A percentile compares a stretch with the other conserved stretches of the same genome.
Conservation (phyloP, 176 grass and related monocot species). For the Musa itinerans region DNA sequence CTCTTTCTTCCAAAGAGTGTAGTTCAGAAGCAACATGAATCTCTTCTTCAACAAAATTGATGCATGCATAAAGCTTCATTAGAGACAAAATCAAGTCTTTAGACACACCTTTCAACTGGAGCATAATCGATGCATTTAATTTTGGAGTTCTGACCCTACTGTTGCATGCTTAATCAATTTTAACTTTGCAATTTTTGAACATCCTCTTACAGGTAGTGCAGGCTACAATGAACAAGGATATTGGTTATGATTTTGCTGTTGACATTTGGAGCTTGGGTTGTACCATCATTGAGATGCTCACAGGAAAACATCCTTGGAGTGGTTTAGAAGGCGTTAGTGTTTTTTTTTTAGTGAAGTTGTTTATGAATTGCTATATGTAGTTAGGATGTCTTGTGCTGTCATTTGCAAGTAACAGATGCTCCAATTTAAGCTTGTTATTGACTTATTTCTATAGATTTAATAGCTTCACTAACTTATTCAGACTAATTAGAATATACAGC, state of each 20-base stretch:
- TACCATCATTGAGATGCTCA: constrained; percentile 15
- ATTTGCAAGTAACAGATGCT: neutral
- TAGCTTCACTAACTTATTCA: neutral
- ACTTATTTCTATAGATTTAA: neutral
- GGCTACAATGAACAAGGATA: constrained; percentile 16
- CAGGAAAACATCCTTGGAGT: constrained; percentile 16
- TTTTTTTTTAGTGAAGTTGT: neutral
- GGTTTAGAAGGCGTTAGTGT: constrained; percentile 11
- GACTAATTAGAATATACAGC: too few species aligned
- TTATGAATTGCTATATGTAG: neutral
- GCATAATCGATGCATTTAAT: neutral
- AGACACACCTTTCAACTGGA: neutral
- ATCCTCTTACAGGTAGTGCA: neutral
- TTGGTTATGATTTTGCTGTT: constrained; percentile 20
- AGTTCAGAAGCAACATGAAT: neutral
- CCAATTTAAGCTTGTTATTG: neutral
- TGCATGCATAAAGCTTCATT: too few species aligned
- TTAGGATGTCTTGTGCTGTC: too few species aligned
- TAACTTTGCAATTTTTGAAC: neutral
- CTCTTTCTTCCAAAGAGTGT: neutral
- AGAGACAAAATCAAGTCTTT: too few species aligned
- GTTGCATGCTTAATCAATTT: neutral
- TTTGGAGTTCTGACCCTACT: too few species aligned
- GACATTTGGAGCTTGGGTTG: constrained; percentile 21
- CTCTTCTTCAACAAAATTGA: too few species aligned